phyloP scores from a whole-genome alignment of 2,329 filamentous ascomycete species.

The Trichothecium roseum region DNA sequence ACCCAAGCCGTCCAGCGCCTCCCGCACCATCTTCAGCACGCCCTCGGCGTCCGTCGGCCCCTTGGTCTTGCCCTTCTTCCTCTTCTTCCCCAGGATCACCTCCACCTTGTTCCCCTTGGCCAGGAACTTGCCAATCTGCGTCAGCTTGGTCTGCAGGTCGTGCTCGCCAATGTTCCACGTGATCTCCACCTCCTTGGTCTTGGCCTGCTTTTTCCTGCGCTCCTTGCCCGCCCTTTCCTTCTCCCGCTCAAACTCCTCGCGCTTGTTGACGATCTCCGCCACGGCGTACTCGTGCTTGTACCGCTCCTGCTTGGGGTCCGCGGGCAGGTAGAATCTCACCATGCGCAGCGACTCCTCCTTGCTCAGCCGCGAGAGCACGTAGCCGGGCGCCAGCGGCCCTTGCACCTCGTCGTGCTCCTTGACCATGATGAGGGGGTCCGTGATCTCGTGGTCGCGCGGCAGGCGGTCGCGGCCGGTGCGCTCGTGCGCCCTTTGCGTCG shows the following conservation, averaged over 20 bases:
- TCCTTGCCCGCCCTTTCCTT: conserved; percentile 32
- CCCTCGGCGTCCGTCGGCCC: conserved; percentile 44
- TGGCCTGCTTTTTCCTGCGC: conserved; percentile 29
- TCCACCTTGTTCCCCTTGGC: conserved; percentile 67
- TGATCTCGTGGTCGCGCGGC: conserved; percentile 35
- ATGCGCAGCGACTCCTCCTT: conserved; percentile 28
- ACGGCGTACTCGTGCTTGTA: conserved; percentile 35
- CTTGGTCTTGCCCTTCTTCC: conserved; percentile 46
- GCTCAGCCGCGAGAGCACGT: conserved; percentile 30
- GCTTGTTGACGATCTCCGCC: conserved; percentile 60
- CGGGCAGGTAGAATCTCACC: conserved; percentile 25
- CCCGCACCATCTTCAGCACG: conserved; percentile 35
- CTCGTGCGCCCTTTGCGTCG: conserved; percentile 19
- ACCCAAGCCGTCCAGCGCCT: conserved; percentile 20
- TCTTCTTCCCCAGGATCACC: conserved; percentile 51
- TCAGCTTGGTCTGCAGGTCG: conserved; percentile 11
- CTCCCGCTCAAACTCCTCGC: conserved; percentile 32
- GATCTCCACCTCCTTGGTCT: conserved; percentile 70
- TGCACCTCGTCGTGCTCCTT: conserved; percentile 27
- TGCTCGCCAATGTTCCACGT: conserved; percentile 64
- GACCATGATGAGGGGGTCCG: conserved; percentile 28
- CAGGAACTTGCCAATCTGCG: conserved; percentile 47
- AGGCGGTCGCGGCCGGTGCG: conserved; percentile 24
- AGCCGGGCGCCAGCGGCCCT: conserved; percentile 24
- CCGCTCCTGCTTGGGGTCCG: conserved; percentile 13